phyloP scores from a whole-genome alignment of 2,329 filamentous ascomycete genomes.

The Kalmusia sp. region DNA sequence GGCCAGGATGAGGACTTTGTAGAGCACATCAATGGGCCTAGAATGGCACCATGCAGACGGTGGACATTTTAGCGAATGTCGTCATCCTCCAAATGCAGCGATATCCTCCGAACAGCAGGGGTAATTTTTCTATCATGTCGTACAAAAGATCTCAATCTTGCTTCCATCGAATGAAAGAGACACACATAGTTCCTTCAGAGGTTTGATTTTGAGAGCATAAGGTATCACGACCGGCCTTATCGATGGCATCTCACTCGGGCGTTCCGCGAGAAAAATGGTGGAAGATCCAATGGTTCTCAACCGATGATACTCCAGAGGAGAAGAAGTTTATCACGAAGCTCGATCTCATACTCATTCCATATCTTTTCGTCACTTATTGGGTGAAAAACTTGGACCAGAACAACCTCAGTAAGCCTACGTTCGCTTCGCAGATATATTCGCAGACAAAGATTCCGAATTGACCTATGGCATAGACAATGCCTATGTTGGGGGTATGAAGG shows the following conservation, averaged over 20 bases:
- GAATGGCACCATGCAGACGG: conserved; percentile 3
- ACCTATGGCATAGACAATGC: conserved; percentile 56
- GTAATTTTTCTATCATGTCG: too few species aligned
- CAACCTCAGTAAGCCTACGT: conserved; percentile 56
- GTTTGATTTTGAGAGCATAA: too few species aligned
- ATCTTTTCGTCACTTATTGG: conserved; percentile 64
- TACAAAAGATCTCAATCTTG: too few species aligned
- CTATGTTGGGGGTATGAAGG: conserved; percentile 62
- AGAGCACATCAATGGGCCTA: conserved; percentile 6
- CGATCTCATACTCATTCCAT: conserved; percentile 63
- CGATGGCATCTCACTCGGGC: background rate
- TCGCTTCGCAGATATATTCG: background rate
- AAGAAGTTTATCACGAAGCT: conserved; percentile 62
- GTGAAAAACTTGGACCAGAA: conserved; percentile 62
- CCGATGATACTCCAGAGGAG: conserved; percentile 58
- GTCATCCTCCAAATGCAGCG: background rate
- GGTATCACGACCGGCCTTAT: too few species aligned
- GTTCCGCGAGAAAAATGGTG: conserved; percentile 29
- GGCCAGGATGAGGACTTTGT: background rate
- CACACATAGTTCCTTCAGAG: too few species aligned
- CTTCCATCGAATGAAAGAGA: too few species aligned
- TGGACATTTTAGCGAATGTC: background rate
- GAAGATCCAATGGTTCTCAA: conserved; percentile 35
- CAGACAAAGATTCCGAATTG: background rate
- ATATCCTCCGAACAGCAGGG: too few species aligned